Percentiles rank a stretch among this genome's conserved stretches.
Conservation (phyloP, 257 asterid genomes). For the Hygrophila difformis region DNA sequence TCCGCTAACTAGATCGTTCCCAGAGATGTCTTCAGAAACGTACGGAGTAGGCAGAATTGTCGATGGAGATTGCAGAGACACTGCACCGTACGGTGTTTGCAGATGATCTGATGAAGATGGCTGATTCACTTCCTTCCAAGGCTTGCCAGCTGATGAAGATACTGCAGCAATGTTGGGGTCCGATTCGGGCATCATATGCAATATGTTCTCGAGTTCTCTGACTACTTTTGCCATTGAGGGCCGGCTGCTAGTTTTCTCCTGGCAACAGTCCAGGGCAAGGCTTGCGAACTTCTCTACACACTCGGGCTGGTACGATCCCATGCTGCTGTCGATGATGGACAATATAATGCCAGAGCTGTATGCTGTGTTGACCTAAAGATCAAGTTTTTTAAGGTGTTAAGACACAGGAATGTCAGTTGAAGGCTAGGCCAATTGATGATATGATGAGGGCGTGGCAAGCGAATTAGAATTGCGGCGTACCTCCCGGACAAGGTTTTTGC, state of each 20-base stretch:
- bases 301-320: slow-evolving; percentile 70
- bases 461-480: no score
- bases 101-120: no score
- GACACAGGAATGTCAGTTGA: no score
- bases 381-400: no score
- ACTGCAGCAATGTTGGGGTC: slow-evolving; percentile 28
- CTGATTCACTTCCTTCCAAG: no score
- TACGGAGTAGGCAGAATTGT: slow-evolving; percentile 24
- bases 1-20: slow-evolving; percentile 67
- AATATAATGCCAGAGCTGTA: slow-evolving; percentile 54
- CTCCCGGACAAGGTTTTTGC: slow-evolving; percentile 98
- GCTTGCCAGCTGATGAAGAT: no score
- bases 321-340: slow-evolving; percentile 45
- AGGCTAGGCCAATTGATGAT: no score
- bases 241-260: slow-evolving; percentile 47
- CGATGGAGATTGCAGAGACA: slow-evolving; percentile 39
- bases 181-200: slow-evolving; percentile 51
- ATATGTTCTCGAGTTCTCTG: slow-evolving; percentile 55
- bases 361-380: slow-evolving; percentile 79
- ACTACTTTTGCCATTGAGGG: slow-evolving; percentile 61
- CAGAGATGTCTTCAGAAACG: slow-evolving; percentile 45
- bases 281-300: slow-evolving; percentile 51
- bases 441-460: no score
- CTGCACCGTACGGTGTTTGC: no score
- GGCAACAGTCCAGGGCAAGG: slow-evolving; percentile 66